Evolutionary conservation across 169 alveolate species (phyloP), one percentile per base, ranked within the genome.

Genomic region (Eimeria acervulina): DNA sequence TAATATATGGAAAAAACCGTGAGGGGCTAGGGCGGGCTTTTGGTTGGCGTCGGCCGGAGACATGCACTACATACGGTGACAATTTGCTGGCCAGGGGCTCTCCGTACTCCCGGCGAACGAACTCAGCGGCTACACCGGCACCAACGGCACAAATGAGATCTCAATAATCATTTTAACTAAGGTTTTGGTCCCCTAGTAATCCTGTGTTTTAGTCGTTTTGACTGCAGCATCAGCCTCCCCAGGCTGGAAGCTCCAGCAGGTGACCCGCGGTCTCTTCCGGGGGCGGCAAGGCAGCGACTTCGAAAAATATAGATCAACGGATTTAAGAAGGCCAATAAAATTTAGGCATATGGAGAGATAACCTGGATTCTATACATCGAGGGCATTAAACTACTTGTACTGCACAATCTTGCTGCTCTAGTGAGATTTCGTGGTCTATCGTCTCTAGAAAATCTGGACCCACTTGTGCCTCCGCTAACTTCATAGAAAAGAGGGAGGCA

Each of bases 251-350:
- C 42, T 78, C 88, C 63, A 78, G 10, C 66, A 78, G 88, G 88
- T 78, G 88, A 78, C 88, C 88, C 88, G 13, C 5, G 63, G n/a
- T 78, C 42, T 66, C 83, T 3, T 21, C 83, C 51, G 23, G 33
- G 23, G 21, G 88, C 21, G 66, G 66, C 66, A 78, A 1, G 2
- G 42, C 17, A 42, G 44, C 44, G 80, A 33, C 15, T 31, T 19
- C 51, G 17, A 72, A 36, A 36, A 19, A 8, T 3, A 23, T 36
- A 15, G 83, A 36, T 21, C 83, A 31, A 28, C 4, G 15, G 15
- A 21, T 36, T 36, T 72, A 72, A 17, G 19, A 36, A 6, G 47
- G 1, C 5, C 0, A n/a, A 17, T 3, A 72, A 0, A 1, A 5
- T 19, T 4, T 72, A 36, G 31, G 5, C 26, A 6, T 17, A 72